Conservation (phyloP, 2,329 filamentous ascomycete species). For the Diaporthe vexans region DNA sequence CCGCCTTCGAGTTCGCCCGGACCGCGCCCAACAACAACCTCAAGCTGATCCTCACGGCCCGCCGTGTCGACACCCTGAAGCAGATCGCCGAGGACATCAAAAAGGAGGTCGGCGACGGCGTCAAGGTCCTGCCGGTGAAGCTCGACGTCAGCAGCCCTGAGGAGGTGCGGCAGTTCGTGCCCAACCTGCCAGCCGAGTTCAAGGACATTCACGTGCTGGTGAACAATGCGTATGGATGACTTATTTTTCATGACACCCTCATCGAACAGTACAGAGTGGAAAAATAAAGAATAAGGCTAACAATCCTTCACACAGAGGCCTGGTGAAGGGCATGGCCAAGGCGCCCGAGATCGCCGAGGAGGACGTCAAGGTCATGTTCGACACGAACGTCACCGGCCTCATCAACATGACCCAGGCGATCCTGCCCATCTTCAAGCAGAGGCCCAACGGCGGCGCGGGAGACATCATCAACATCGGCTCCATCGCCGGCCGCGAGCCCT, state of each 20-base stretch:
- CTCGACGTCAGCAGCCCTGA: conserved; percentile 88
- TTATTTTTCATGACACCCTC: too few relatives aligned
- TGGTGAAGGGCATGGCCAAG: conserved; percentile 89
- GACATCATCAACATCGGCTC: conserved; percentile 97
- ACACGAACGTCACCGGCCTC: conserved; percentile 91
- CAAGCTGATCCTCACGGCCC: conserved; percentile 89
- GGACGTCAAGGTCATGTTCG: conserved; percentile 90
- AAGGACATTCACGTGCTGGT: conserved; percentile 89
- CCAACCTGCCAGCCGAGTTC: conserved; percentile 83
- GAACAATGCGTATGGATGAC: conserved; percentile 86
- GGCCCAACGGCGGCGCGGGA: conserved; percentile 80
- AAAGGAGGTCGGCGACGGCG: conserved; percentile 81
- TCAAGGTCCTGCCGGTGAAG: conserved; percentile 85
- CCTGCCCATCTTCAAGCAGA: conserved; percentile 84
- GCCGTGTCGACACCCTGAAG: conserved; percentile 83
- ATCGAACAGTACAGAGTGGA: background rate
- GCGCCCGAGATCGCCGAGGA: conserved; percentile 85
- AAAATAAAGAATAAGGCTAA: background rate
- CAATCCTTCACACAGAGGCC: conserved; percentile 72
- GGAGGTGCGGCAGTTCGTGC: conserved; percentile 81
- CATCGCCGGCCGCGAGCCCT: conserved; percentile 90
- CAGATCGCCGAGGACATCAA: conserved; percentile 83
- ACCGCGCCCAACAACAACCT: conserved; percentile 83
- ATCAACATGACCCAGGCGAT: conserved; percentile 98
- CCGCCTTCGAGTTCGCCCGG: conserved; percentile 92